Conservation (phyloP, 495 filamentous ascomycete species). For the Rostrohypoxylon terebratum region DNA sequence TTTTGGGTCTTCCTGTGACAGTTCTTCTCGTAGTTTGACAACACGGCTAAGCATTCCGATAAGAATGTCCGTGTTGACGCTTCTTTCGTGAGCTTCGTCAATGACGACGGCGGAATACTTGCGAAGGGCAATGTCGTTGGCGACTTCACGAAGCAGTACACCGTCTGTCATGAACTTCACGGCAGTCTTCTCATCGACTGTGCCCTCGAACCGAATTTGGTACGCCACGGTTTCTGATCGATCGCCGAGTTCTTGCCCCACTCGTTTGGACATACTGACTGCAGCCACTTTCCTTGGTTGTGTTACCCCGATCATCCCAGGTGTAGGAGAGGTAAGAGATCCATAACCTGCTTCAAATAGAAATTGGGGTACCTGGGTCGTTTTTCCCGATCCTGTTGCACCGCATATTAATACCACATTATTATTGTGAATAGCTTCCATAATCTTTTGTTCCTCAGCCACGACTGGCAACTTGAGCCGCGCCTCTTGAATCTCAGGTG, state of each 20-base stretch:
- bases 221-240: conserved; percentile 79
- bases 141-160: conserved; percentile 90
- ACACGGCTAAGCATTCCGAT: conserved; percentile 96
- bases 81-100: conserved; percentile 98
- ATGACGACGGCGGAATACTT: conserved; percentile 96
- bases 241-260: conserved; percentile 83
- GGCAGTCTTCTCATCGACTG: conserved; percentile 82
- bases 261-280: conserved; percentile 94
- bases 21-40: conserved; percentile 71
- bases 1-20: conserved; percentile 61
- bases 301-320: conserved; percentile 94
- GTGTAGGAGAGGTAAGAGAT: conserved; percentile 76
- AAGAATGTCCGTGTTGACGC: conserved; percentile 96
- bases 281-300: conserved; percentile 88
- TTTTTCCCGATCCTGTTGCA: conserved; percentile 96
- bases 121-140: conserved; percentile 87
- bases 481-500: conserved; percentile 77
- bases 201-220: conserved; percentile 94
- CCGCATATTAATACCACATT: conserved; percentile 92
- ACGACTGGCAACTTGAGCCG: conserved; percentile 89
- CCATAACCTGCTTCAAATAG: conserved; percentile 95
- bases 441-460: conserved; percentile 95
- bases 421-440: conserved; percentile 96
- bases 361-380: conserved; percentile 96
- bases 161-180: conserved; percentile 99